Evolutionary conservation across 352 stramenopile species (phyloP), one percentile per base, ranked within the genome.

Genomic region (Phytophthora pseudosyringae): DNA sequence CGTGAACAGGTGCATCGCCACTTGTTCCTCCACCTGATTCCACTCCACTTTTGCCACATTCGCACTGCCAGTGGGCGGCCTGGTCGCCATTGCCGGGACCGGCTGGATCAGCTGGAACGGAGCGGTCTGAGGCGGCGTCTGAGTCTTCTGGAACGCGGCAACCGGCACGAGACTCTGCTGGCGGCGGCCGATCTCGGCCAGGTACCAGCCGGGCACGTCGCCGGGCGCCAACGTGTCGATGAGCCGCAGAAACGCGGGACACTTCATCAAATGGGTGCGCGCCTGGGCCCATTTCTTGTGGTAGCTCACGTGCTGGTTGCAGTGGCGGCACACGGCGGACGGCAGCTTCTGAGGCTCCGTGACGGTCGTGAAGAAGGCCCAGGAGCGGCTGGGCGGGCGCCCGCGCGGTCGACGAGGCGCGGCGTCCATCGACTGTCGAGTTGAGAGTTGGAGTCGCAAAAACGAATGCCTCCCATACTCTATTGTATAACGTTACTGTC

Each of bases 261-360:
- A 88, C 51, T 82, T 82, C 64, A 86, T 78, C 26, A 88, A 66
- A 56, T 90, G 79, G 60, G 69, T 62, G 25, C 81, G 81, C 39
- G 80, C 79, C 35, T 85, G 77, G 38, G 76, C 79, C 69, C 75
- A 89, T 75, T 88, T 90, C 66, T 88, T 86, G 65, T 78, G 76
- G 59, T 90, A 75, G 8, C 61, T 61, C 5, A 89, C 65, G 1
- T 64, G 47, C 32, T 64, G 49, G 35, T 64, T 63, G 58, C 81
- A 90, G 69, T 89, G 81, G 36, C 79, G 79, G 39, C 81, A 90
- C 36, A 69, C 49, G 29, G 79, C 68, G 41, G 75, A 41, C 21
- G 59, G 36, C 32, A 66, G 41, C 46, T 86, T 85, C 67, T 88
- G 81, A 6, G 81, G 81, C 63, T 87, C 67, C 0, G 67, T 47